phyloP scores from a whole-genome alignment of 1,284 basidiomycete species.

The Chondrostereum purpureum region DNA sequence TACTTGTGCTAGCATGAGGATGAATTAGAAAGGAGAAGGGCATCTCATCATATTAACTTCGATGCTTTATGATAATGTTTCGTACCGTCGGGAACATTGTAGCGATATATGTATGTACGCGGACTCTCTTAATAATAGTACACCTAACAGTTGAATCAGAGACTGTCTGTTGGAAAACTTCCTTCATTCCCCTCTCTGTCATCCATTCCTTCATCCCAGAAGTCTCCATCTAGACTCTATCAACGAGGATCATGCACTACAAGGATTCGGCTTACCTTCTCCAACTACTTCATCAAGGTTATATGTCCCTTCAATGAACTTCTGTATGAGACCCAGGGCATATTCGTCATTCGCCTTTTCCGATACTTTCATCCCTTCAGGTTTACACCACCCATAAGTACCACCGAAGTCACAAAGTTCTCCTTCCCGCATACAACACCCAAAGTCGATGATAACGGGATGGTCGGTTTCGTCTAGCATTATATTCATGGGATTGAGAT shows the following conservation, averaged over 20 bases:
- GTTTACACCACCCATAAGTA: neutral
- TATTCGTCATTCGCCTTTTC: neutral
- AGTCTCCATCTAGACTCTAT: too few relatives aligned
- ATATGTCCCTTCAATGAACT: neutral
- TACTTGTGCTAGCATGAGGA: constrained; percentile 68
- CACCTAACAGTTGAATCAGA: too few relatives aligned
- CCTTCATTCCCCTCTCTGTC: too few relatives aligned
- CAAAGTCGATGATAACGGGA: neutral
- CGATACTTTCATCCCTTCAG: neutral
- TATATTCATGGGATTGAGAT: neutral
- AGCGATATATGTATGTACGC: neutral
- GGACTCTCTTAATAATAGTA: neutral
- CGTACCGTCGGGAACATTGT: neutral
- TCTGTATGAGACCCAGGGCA: neutral
- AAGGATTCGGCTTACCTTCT: too few relatives aligned
- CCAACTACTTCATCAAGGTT: neutral
- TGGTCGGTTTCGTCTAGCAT: neutral
- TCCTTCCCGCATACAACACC: neutral
- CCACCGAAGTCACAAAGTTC: neutral
- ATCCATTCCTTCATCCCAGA: too few relatives aligned
- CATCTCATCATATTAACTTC: constrained; percentile 94
- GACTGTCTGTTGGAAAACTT: too few relatives aligned
- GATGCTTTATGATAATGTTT: constrained; percentile 71
- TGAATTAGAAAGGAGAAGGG: constrained; percentile 80
- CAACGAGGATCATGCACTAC: too few relatives aligned